phyloP scores from a whole-genome alignment of 768 basidiomycete species.

The Lentinus tigrinus region DNA sequence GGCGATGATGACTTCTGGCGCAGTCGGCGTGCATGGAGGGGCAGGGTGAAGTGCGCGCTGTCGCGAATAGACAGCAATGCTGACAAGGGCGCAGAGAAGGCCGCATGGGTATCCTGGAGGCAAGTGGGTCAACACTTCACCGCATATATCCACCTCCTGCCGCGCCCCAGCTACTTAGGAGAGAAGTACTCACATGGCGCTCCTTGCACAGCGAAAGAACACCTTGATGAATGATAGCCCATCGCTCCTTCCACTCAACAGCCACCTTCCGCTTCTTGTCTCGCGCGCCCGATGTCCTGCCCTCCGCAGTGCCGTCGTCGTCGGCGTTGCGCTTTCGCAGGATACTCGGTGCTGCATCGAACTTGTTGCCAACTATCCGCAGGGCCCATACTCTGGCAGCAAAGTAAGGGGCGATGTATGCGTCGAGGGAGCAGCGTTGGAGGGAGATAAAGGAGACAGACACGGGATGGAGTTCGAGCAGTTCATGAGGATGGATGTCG shows the following conservation, averaged over 20 bases:
- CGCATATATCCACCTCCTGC: neutral
- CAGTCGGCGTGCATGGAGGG: neutral
- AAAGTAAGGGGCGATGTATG: conserved; percentile 60
- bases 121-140: neutral
- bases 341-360: conserved; percentile 10
- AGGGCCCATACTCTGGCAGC: conserved; percentile 53
- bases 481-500: conserved; percentile 56
- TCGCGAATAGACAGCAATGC: conserved; percentile 44
- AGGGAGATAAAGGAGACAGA: conserved; percentile 37
- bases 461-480: conserved; percentile 64
- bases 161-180: neutral
- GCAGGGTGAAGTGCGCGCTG: conserved; percentile 39
- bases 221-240: conserved; percentile 61
- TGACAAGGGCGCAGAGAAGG: conserved; percentile 40
- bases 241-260: conserved; percentile 63
- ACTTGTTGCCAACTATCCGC: conserved; percentile 38
- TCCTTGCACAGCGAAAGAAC: conserved; percentile 53
- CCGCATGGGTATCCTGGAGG: conserved; percentile 39
- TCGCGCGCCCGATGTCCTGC: neutral
- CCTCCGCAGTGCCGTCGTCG: conserved; percentile 5
- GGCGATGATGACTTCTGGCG: neutral
- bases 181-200: conserved; percentile 42
- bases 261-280: conserved; percentile 29
- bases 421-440: conserved; percentile 36
- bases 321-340: neutral